These are phyloP conservation scores for Bjerkandera adusta DNA, from an alignment of 1,284 basidiomycete species.

Conservation along the genomic window DNA sequence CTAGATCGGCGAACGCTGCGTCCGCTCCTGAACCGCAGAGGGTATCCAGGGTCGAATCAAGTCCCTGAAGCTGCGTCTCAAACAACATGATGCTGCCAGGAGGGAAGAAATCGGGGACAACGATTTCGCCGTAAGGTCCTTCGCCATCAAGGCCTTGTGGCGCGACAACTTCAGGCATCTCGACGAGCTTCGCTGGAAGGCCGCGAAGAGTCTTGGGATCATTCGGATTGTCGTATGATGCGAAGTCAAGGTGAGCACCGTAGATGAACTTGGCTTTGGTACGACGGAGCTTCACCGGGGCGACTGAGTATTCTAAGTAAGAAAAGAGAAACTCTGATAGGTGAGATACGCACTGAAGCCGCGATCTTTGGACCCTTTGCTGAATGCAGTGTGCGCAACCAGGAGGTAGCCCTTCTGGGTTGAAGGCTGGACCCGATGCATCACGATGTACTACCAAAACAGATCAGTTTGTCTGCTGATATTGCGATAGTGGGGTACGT, in stretches of 20 bases:
- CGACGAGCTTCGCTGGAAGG: conserved; percentile 69
- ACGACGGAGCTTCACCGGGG: conserved; percentile 79
- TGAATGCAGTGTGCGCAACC: conserved; percentile 88
- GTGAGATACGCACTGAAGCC: conserved; percentile 57
- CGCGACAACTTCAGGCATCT: conserved; percentile 53
- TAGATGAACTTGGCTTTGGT: conserved; percentile 79
- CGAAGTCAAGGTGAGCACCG: conserved; percentile 73
- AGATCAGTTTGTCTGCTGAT: too few relatives aligned
- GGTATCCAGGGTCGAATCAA: conserved; percentile 64
- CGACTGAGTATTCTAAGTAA: conserved; percentile 47
- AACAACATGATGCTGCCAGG: conserved; percentile 93
- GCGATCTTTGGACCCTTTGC: conserved; percentile 74
- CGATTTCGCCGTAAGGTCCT: conserved; percentile 75
- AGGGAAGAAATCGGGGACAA: conserved; percentile 84
- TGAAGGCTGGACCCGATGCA: conserved; percentile 88
- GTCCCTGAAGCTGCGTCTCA: conserved; percentile 74
- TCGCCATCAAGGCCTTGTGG: conserved; percentile 60
- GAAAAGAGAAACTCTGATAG: neutral
- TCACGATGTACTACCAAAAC: conserved; percentile 74
- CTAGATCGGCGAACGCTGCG: conserved; percentile 72
- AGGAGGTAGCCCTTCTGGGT: conserved; percentile 91
- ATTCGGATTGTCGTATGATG: conserved; percentile 57
- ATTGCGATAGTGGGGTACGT: conserved; percentile 33
- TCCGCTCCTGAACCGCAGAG: conserved; percentile 70
- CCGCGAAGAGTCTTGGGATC: conserved; percentile 66